These are phyloP conservation scores for Magnolia sinica DNA, from an alignment of 164 flowering plant species.

Conservation along the genomic window DNA sequence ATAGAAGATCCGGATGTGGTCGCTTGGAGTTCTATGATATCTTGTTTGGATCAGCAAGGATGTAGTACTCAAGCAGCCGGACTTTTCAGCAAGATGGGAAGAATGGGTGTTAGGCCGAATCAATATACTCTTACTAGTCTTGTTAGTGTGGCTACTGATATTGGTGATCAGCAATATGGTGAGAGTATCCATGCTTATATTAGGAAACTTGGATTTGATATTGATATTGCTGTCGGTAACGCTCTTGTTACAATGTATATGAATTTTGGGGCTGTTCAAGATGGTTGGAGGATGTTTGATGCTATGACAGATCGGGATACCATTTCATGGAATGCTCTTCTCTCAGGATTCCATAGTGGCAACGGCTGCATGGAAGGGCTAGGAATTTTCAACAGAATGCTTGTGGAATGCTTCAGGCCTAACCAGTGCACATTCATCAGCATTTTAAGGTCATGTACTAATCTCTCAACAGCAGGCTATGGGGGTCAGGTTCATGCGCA, in stretches of 20 bases:
- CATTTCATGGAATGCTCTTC: conserved; percentile 50
- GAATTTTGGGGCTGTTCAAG: conserved; percentile 33
- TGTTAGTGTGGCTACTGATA: conserved; percentile 34
- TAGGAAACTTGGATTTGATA: conserved; percentile 32
- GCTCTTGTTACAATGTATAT: conserved; percentile 49
- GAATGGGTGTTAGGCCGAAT: conserved; percentile 33
- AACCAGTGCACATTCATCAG: conserved; percentile 41
- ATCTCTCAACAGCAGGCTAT: conserved; percentile 9
- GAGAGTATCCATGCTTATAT: conserved; percentile 44
- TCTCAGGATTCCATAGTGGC: conserved; percentile 44
- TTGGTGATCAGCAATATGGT: conserved; percentile 27
- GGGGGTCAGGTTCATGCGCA: conserved; percentile 42
- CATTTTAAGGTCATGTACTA: conserved; percentile 33
- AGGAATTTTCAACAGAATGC: conserved; percentile 36
- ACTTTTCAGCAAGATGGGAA: conserved; percentile 31
- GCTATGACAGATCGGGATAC: conserved; percentile 30
- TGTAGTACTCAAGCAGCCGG: conserved; percentile 23
- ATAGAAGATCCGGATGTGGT: conserved; percentile 44
- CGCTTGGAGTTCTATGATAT: conserved; percentile 48
- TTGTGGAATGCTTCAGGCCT: conserved; percentile 37
- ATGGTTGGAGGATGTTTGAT: conserved; percentile 39
- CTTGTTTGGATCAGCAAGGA: conserved; percentile 44
- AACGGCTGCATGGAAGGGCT: conserved; percentile 27
- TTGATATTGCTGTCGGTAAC: conserved; percentile 34
- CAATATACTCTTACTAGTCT: conserved; percentile 49